Evolutionary conservation across 1,284 basidiomycete genomes (phyloP).

Genomic region (Boletus austroedulis): DNA sequence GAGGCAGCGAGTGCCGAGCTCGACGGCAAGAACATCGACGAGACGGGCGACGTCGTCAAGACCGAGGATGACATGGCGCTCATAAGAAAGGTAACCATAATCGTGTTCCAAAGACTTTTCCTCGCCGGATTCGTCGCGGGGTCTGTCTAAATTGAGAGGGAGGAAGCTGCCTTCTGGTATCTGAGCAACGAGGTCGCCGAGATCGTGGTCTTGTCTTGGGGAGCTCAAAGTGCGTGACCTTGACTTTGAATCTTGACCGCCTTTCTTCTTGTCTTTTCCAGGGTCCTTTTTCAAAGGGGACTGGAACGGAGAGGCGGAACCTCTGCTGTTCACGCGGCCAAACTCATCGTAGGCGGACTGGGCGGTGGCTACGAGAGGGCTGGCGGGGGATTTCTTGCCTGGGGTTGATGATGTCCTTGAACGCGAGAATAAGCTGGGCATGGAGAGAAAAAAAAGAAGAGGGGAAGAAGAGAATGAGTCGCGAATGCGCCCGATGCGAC

Average conservation of each 20-base stretch:
- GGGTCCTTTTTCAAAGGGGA: slow-evolving; percentile 35
- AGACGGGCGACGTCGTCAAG: slow-evolving; percentile 71
- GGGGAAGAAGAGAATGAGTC: not conserved
- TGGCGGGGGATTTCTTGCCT: slow-evolving; percentile 35
- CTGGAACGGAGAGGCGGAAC: slow-evolving; percentile 20
- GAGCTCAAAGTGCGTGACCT: slow-evolving; percentile 41
- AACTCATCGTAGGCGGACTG: slow-evolving; percentile 56
- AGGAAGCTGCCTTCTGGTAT: slow-evolving; percentile 66
- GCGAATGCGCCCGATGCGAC: slow-evolving; percentile 13
- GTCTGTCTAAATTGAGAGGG: slow-evolving; percentile 54
- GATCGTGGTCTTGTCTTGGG: slow-evolving; percentile 33
- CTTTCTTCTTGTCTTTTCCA: slow-evolving; percentile 58
- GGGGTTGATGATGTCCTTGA: slow-evolving; percentile 52
- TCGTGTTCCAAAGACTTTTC: slow-evolving; percentile 42
- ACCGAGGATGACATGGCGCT: slow-evolving; percentile 71
- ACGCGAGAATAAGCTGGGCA: slow-evolving; percentile 59
- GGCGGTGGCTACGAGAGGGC: slow-evolving; percentile 6
- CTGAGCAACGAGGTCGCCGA: slow-evolving; percentile 37
- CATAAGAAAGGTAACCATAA: slow-evolving; percentile 72
- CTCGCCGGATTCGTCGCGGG: slow-evolving; percentile 37
- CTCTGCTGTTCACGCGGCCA: slow-evolving; percentile 53
- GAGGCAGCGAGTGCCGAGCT: slow-evolving; percentile 72
- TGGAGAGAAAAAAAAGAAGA: slow-evolving; percentile 31
- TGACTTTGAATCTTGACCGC: slow-evolving; percentile 41
- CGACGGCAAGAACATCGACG: slow-evolving; percentile 66